A percentile compares a stretch with the other conserved stretches of the same genome.
Evolutionary conservation across 2,329 filamentous ascomycete species (phyloP).

Genomic region (Bipolaris victoriae): DNA sequence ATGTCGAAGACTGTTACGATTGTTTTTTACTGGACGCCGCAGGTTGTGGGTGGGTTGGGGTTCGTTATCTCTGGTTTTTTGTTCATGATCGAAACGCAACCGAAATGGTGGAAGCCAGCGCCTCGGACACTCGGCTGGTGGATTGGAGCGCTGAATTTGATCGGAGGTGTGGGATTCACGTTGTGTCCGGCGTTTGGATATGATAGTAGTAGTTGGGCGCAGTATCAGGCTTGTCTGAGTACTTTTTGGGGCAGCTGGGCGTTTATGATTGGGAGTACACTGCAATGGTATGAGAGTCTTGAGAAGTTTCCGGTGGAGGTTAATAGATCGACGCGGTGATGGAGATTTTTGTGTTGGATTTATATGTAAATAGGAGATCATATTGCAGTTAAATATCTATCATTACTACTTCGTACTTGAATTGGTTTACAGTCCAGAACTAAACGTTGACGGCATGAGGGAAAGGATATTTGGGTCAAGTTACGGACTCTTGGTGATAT

Average conservation of each 20-base stretch:
- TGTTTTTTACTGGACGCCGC: conserved; percentile 66
- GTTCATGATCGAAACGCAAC: conserved; percentile 72
- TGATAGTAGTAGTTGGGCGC: conserved; percentile 37
- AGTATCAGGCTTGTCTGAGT: conserved; percentile 40
- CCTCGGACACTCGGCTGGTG: conserved; percentile 67
- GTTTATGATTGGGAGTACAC: conserved; percentile 41
- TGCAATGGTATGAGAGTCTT: conserved; percentile 47
- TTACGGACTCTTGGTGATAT: too few relatives aligned
- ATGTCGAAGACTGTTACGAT: conserved; percentile 57
- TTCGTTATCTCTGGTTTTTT: conserved; percentile 65
- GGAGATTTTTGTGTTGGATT: neutral
- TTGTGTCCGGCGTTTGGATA: conserved; percentile 47
- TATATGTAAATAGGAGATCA: neutral
- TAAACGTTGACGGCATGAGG: too few relatives aligned
- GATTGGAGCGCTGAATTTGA: conserved; percentile 69
- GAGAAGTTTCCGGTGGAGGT: conserved; percentile 42
- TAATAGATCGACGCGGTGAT: neutral
- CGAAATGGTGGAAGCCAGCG: conserved; percentile 67
- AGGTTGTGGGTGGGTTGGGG: conserved; percentile 66
- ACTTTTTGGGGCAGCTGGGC: conserved; percentile 48
- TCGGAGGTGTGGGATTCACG: conserved; percentile 69
- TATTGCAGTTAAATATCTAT: neutral
- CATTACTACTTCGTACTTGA: neutral
- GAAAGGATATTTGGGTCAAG: too few relatives aligned
- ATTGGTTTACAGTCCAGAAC: neutral